Conservation (phyloP, 148 eudicot species). For the Persicaria tinctoria region DNA sequence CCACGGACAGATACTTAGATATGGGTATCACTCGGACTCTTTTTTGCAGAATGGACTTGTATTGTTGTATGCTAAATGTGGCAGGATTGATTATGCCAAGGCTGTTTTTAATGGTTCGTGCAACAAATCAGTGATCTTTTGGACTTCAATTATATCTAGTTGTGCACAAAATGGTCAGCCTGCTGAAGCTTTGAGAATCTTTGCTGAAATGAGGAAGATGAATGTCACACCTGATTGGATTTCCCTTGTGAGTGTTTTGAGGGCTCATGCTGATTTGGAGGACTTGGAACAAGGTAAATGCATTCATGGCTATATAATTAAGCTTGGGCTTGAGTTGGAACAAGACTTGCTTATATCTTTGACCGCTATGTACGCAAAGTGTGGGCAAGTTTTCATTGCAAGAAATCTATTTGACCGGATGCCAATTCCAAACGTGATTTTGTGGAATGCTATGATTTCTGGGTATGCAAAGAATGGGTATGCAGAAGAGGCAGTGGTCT, state of each 20-base stretch:
- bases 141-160: slow-evolving; percentile 67
- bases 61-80: slow-evolving; percentile 46
- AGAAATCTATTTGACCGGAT: slow-evolving; percentile 40
- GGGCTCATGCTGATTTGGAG: slow-evolving; percentile 42
- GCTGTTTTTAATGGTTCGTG: slow-evolving; percentile 31
- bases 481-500: slow-evolving; percentile 16
- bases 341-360: slow-evolving; percentile 29
- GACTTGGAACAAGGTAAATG: slow-evolving; percentile 34
- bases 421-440: slow-evolving; percentile 32
- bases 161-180: slow-evolving; percentile 32
- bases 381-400: slow-evolving; percentile 48
- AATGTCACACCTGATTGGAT: slow-evolving; percentile 31
- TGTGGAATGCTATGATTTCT: slow-evolving; percentile 60
- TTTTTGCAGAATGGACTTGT: slow-evolving; percentile 14
- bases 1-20: slow-evolving; percentile 18
- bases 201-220: slow-evolving; percentile 33
- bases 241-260: slow-evolving; percentile 36
- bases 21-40: slow-evolving; percentile 13
- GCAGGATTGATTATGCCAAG: slow-evolving; percentile 35
- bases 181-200: slow-evolving; percentile 31
- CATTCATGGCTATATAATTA: slow-evolving; percentile 32
- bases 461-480: slow-evolving; percentile 29
- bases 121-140: slow-evolving; percentile 44
- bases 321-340: slow-evolving; percentile 18
- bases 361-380: slow-evolving; percentile 69